A percentile compares a stretch with the other conserved stretches of the same genome.
These are phyloP conservation scores for Excoecaria agallocha DNA, from an alignment of 345 rosid genomes.

Conservation along the genomic window DNA sequence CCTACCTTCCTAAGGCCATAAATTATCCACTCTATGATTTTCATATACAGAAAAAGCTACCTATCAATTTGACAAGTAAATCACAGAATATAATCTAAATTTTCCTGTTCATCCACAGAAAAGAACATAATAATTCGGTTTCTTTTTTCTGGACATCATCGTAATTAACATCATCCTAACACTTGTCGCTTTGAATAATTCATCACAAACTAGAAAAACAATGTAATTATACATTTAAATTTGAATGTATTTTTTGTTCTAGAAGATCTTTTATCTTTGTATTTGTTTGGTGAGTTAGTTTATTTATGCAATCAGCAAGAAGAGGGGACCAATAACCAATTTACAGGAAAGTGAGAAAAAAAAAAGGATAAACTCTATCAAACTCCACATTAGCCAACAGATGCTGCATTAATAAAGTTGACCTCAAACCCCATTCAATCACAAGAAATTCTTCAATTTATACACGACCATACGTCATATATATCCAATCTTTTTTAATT, in stretches of 20 bases:
- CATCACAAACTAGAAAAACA: background rate
- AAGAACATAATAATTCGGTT: background rate
- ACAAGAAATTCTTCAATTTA: background rate
- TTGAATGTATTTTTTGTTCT: too few relatives aligned
- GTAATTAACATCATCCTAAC: background rate
- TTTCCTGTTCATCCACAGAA: constrained; percentile 2
- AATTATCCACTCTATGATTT: too few relatives aligned
- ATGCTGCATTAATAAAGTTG: constrained; percentile 4
- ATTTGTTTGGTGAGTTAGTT: background rate
- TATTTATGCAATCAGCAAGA: constrained; percentile 14
- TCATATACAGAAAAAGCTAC: background rate
- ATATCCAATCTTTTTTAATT: background rate
- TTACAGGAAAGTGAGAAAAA: constrained; percentile 15
- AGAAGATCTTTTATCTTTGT: too few relatives aligned
- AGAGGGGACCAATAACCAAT: constrained; percentile 23
- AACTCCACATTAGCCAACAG: constrained; percentile 37
- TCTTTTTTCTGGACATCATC: background rate
- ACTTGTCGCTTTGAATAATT: background rate
- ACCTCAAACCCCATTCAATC: background rate
- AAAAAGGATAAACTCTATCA: constrained; percentile 45
- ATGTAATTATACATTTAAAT: too few relatives aligned
- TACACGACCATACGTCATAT: background rate
- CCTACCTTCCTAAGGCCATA: constrained; percentile 13
- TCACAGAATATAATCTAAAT: constrained; percentile 9
- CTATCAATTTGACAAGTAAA: background rate